phyloP scores from a whole-genome alignment of 129 eudicot genomes.

The Heracleum sosnowskyi region DNA sequence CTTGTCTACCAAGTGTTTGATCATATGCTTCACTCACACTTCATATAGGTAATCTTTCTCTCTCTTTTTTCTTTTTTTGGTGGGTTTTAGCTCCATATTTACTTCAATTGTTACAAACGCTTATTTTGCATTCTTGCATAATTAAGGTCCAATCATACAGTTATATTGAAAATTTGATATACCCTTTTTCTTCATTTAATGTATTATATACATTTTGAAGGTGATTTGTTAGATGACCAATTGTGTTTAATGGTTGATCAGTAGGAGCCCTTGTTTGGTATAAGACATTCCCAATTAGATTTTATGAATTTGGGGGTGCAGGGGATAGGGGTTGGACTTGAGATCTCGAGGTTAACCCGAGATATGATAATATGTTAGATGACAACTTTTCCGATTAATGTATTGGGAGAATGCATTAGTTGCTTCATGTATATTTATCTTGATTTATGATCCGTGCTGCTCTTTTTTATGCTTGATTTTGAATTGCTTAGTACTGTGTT shows the following conservation, averaged over 20 bases:
- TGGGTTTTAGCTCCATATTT: not conserved
- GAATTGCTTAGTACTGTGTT: not conserved
- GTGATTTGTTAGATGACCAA: not conserved
- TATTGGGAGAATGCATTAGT: not conserved
- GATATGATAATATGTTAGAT: not conserved
- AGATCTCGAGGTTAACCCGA: not conserved
- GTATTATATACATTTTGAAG: not conserved
- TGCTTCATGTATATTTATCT: not conserved
- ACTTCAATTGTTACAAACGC: not conserved
- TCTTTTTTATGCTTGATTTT: not conserved
- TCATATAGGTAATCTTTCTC: not conserved
- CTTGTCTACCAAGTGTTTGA: not conserved
- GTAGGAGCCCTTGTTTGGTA: not conserved
- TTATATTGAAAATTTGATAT: not conserved
- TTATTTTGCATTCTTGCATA: not conserved
- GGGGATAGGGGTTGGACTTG: not conserved
- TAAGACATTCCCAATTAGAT: not conserved
- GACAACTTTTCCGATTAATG: not conserved
- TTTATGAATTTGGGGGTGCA: not conserved
- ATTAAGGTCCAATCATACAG: not conserved
- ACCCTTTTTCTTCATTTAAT: not conserved
- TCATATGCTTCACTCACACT: not conserved
- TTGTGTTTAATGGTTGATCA: not conserved
- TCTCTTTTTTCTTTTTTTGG: rapidly evolving
- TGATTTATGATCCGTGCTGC: not conserved